These are phyloP conservation scores for Pinus taeda DNA, from an alignment of 75 land plant genomes.

Conservation along the genomic window DNA sequence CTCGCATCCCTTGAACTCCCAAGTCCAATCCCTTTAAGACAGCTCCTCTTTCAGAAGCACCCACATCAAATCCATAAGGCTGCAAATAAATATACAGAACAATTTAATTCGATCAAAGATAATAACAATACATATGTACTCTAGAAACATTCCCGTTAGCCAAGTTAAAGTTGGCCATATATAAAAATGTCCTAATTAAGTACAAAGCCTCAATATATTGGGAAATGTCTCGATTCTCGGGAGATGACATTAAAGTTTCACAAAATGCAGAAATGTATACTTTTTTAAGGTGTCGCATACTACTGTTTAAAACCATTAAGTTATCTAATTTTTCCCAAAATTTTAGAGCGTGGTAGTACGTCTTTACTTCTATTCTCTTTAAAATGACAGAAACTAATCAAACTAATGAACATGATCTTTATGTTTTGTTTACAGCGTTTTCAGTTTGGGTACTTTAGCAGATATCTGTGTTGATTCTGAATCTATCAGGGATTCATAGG, in stretches of 20 bases:
- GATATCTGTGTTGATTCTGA: no score
- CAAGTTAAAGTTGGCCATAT: background rate
- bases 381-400: background rate
- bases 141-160: background rate
- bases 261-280: background rate
- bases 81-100: slow-evolving; percentile 26
- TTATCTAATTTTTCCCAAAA: background rate
- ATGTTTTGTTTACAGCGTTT: background rate
- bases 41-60: slow-evolving; percentile 80
- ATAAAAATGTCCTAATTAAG: background rate
- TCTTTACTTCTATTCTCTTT: background rate
- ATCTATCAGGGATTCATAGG: no score
- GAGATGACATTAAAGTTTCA: background rate
- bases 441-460: background rate
- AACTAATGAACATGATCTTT: background rate
- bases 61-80: slow-evolving; percentile 99
- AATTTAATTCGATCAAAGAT: background rate
- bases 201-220: background rate
- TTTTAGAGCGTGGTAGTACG: background rate
- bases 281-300: background rate
- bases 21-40: slow-evolving; percentile 90
- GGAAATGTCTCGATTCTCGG: background rate
- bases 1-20: slow-evolving; percentile 94
- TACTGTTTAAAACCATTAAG: background rate
- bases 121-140: background rate